A percentile compares a stretch with the other conserved stretches of the same genome.
Conservation (phyloP, 2,329 filamentous ascomycete species). For the Penicillium thymicola region DNA sequence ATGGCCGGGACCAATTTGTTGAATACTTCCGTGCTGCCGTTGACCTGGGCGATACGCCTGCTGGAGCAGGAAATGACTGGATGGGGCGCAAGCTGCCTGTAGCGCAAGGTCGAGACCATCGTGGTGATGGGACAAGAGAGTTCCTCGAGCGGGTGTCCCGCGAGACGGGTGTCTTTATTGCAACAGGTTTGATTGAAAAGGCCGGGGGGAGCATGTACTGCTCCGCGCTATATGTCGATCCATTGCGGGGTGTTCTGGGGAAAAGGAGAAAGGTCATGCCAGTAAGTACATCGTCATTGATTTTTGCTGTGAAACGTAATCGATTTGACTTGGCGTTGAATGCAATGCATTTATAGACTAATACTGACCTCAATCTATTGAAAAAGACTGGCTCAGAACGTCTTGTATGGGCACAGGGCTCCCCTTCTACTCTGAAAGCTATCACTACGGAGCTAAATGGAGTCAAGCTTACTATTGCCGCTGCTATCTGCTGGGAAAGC, state of each 20-base stretch:
- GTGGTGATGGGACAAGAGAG: slow-evolving; percentile 76
- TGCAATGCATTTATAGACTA: neutral
- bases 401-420: slow-evolving; percentile 84
- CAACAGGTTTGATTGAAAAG: slow-evolving; percentile 75
- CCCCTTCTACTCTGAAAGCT: slow-evolving; percentile 72
- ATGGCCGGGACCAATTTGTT: slow-evolving; percentile 77
- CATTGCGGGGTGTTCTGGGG: slow-evolving; percentile 66
- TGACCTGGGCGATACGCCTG: slow-evolving; percentile 75
- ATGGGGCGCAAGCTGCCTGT: slow-evolving; percentile 58
- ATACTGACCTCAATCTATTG: neutral
- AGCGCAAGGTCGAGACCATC: slow-evolving; percentile 49
- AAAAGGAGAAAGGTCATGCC: slow-evolving; percentile 94
- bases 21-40: slow-evolving; percentile 74
- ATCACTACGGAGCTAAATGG: slow-evolving; percentile 77
- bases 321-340: neutral
- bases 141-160: slow-evolving; percentile 70
- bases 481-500: slow-evolving; percentile 95
- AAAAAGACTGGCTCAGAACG: slow-evolving; percentile 72
- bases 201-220: slow-evolving; percentile 83
- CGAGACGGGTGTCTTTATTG: slow-evolving; percentile 77
- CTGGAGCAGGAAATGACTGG: slow-evolving; percentile 71
- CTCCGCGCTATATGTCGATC: slow-evolving; percentile 76
- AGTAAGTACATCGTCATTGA: slow-evolving; percentile 45
- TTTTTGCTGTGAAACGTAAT: neutral
- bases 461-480: slow-evolving; percentile 73